A percentile compares a stretch with the other conserved stretches of the same genome.
These are phyloP conservation scores for Elsinoe australis DNA, from an alignment of 2,329 filamentous ascomycete species.

Conservation along the genomic window DNA sequence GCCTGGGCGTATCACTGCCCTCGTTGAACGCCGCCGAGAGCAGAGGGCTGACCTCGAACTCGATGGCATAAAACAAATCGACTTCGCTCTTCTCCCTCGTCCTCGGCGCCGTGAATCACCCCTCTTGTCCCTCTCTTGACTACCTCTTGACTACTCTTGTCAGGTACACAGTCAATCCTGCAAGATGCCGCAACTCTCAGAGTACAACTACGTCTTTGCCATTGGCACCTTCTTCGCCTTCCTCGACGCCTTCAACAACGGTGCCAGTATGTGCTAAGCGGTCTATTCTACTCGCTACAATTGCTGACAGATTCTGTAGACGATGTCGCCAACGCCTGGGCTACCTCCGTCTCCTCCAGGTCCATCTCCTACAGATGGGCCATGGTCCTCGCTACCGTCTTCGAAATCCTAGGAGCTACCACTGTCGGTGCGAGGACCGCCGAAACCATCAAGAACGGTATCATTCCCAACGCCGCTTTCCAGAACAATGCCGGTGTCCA, in stretches of 20 bases:
- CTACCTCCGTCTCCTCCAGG: constrained; percentile 45
- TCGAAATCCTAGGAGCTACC: constrained; percentile 48
- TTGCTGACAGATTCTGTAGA: constrained; percentile 22
- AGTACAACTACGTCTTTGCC: constrained; percentile 58
- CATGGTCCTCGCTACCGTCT: constrained; percentile 42
- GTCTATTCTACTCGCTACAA: neutral
- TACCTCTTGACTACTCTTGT: no score
- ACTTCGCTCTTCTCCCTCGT: neutral
- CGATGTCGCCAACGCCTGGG: constrained; percentile 51
- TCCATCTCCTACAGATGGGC: constrained; percentile 47
- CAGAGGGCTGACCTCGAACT: no score
- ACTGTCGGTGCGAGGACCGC: constrained; percentile 49
- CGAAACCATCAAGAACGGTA: constrained; percentile 54
- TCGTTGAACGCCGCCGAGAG: no score
- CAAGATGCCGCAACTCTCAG: constrained; percentile 31
- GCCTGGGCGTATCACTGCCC: constrained; percentile 14
- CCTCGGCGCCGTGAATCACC: constrained; percentile 6
- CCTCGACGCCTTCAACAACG: constrained; percentile 60
- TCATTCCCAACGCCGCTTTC: constrained; percentile 47
- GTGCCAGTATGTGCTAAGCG: constrained; percentile 34
- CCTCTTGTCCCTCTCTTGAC: constrained; percentile 12
- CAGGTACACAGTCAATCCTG: no score
- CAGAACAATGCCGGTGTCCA: constrained; percentile 38
- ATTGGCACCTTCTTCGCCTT: constrained; percentile 58
- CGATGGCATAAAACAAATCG: constrained; percentile 11